Conservation (phyloP, 2,329 filamentous ascomycete species). For the Stemphylium beticola region DNA sequence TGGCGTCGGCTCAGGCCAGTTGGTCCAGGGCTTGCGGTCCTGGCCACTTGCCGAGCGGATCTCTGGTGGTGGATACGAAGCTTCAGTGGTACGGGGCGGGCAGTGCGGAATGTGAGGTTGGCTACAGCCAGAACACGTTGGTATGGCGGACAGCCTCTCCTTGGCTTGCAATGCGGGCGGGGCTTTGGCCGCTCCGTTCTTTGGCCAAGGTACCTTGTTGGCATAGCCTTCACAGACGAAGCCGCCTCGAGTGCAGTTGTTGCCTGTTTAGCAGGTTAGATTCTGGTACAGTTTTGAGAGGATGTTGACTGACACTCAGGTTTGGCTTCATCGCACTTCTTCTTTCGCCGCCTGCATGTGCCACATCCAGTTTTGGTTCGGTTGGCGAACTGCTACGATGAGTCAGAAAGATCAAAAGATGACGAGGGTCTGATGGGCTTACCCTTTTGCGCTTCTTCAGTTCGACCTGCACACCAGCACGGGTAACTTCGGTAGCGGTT, state of each 20-base stretch:
- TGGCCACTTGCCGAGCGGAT: constrained; percentile 21
- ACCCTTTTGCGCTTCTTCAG: constrained; percentile 52
- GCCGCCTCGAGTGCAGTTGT: constrained; percentile 87
- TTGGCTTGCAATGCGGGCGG: constrained; percentile 81
- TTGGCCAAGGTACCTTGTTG: constrained; percentile 77
- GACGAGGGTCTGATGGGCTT: constrained; percentile 41
- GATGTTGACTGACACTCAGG: constrained; percentile 78
- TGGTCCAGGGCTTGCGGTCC: constrained; percentile 37
- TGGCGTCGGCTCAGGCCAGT: constrained; percentile 27
- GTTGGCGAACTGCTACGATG: constrained; percentile 77
- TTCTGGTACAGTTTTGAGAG: neutral
- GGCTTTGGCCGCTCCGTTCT: constrained; percentile 67
- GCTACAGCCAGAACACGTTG: constrained; percentile 26
- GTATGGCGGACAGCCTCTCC: constrained; percentile 56
- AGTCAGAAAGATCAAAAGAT: constrained; percentile 16
- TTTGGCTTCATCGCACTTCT: constrained; percentile 96
- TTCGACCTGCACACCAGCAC: constrained; percentile 55
- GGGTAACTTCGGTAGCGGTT: constrained; percentile 49
- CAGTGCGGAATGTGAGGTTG: constrained; percentile 41
- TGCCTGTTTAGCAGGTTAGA: constrained; percentile 42
- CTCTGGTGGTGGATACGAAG: constrained; percentile 28
- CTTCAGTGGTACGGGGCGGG: constrained; percentile 17
- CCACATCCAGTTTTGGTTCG: constrained; percentile 94
- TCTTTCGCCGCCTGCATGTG: constrained; percentile 90
- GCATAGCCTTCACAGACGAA: constrained; percentile 93